Conservation (phyloP, 2,329 filamentous ascomycete species). For the Penicillium sp. region DNA sequence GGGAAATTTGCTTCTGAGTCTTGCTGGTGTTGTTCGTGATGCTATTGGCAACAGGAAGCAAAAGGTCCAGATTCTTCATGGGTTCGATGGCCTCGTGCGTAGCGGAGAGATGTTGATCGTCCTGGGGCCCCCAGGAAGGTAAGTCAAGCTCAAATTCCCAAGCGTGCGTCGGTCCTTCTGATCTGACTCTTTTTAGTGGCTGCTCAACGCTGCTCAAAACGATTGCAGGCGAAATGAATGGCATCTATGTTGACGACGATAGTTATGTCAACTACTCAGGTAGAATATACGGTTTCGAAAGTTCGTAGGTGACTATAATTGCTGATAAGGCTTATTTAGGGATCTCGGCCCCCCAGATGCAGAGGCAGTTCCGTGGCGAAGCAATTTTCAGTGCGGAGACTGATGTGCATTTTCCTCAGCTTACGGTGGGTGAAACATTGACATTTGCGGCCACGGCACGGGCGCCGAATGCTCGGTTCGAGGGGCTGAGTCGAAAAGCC, state of each 20-base stretch:
- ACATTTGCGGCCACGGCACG: conserved; percentile 73
- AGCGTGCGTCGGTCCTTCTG: no score
- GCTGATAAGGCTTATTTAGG: neutral
- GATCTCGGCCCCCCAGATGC: conserved; percentile 62
- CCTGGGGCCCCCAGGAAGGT: no score
- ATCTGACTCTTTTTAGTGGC: conserved; percentile 26
- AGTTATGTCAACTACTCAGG: no score
- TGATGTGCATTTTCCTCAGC: conserved; percentile 78
- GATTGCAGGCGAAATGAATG: conserved; percentile 79
- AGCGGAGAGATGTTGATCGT: no score
- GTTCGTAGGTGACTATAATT: conserved; percentile 17
- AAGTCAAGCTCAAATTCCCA: no score
- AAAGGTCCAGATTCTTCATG: no score
- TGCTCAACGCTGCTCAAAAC: conserved; percentile 88
- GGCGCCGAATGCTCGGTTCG: conserved; percentile 49
- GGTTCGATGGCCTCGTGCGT: no score
- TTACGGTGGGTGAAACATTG: conserved; percentile 77
- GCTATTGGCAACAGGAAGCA: no score
- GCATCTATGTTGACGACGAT: conserved; percentile 62
- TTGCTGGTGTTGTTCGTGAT: no score
- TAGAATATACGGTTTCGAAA: conserved; percentile 48
- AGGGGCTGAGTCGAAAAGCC: conserved; percentile 46
- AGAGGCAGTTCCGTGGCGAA: conserved; percentile 75
- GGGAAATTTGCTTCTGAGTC: no score
- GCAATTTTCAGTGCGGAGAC: conserved; percentile 85